Conservation (phyloP, 441 rosid genomes). For the Daphne laureola region DNA sequence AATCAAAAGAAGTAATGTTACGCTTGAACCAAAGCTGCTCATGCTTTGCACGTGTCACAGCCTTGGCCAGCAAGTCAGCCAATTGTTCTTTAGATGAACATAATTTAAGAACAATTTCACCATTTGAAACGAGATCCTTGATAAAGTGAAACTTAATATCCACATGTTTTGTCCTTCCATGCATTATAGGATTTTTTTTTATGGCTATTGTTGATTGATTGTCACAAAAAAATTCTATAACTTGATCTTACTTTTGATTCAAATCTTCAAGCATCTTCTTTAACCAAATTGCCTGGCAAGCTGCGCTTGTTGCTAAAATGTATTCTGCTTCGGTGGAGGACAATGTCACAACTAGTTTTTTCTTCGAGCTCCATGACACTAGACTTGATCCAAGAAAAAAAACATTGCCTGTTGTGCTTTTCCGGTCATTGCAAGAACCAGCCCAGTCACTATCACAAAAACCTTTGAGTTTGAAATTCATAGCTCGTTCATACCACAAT, state of each 20-base stretch:
- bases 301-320: background rate
- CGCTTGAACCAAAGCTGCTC: too few relatives aligned
- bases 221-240: too few relatives aligned
- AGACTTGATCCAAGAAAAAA: background rate
- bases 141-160: background rate
- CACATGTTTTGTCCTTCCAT: background rate
- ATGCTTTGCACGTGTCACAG: background rate
- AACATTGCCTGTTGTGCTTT: background rate
- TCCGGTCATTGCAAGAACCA: constrained; percentile 2
- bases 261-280: too few relatives aligned
- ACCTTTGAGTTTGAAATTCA: background rate
- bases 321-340: background rate
- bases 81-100: background rate
- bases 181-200: background rate
- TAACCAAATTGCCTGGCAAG: too few relatives aligned
- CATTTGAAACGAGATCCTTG: background rate
- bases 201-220: background rate
- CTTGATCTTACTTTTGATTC: too few relatives aligned
- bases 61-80: background rate
- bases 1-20: too few relatives aligned
- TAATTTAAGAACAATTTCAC: background rate
- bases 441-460: constrained; percentile 2
- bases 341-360: background rate
- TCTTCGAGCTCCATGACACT: background rate
- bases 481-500: too few relatives aligned